These are phyloP conservation scores for Solanum tacnaense DNA, from an alignment of 257 asterid species.

Conservation along the genomic window DNA sequence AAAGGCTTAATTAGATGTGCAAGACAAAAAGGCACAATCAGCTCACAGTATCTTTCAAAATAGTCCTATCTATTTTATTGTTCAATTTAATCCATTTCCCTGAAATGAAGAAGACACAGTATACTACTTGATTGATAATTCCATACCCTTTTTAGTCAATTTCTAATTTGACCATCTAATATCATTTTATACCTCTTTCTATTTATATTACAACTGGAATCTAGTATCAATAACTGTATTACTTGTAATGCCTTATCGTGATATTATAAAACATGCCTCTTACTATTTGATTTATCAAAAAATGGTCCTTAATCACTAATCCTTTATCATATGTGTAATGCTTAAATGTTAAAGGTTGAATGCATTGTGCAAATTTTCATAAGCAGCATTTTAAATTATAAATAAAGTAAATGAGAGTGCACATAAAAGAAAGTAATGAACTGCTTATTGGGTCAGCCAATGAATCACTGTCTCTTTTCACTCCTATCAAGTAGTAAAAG, in stretches of 20 bases:
- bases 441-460: neutral
- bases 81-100: neutral
- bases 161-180: neutral
- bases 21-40: neutral
- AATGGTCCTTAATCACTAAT: neutral
- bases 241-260: neutral
- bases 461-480: neutral
- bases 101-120: neutral
- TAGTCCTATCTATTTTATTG: neutral
- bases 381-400: neutral
- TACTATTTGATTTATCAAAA: neutral
- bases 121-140: neutral
- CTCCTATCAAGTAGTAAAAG: neutral
- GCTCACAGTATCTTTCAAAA: neutral
- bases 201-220: neutral
- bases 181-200: neutral
- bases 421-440: neutral
- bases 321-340: neutral
- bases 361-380: neutral
- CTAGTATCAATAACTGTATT: neutral
- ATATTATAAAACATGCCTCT: neutral
- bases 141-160: neutral
- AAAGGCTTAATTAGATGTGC: neutral
- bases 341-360: neutral
- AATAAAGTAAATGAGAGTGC: neutral